Conservation (phyloP, 2,329 filamentous ascomycete genomes). For the Botrytis byssoidea region DNA sequence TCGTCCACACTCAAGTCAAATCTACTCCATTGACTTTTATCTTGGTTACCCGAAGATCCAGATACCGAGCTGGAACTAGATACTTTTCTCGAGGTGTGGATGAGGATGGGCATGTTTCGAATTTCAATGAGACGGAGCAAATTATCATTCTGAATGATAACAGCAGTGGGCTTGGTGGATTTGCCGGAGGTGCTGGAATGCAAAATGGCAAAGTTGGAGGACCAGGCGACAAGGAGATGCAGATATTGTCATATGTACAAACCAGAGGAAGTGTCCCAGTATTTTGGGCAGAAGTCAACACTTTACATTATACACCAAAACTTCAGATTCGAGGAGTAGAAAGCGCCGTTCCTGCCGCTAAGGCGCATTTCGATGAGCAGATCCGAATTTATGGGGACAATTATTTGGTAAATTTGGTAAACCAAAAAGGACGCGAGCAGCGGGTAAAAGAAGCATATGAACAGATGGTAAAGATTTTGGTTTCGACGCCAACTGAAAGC, state of each 20-base stretch:
- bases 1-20: conserved; percentile 83
- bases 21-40: conserved; percentile 78
- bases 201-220: conserved; percentile 67
- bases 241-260: conserved; percentile 92
- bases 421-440: conserved; percentile 89
- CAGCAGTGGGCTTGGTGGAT: conserved; percentile 72
- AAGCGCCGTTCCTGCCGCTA: conserved; percentile 72
- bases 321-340: conserved; percentile 85
- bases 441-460: conserved; percentile 92
- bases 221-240: conserved; percentile 67
- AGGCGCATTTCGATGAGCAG: conserved; percentile 89
- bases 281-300: conserved; percentile 96
- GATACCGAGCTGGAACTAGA: conserved; percentile 84
- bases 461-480: conserved; percentile 75
- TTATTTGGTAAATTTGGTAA: conserved; percentile 95
- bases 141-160: conserved; percentile 84
- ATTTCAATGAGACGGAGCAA: conserved; percentile 99
- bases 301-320: conserved; percentile 84
- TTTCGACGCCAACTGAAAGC: conserved; percentile 65
- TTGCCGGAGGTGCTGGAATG: conserved; percentile 72
- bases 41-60: conserved; percentile 84
- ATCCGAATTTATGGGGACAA: conserved; percentile 93
- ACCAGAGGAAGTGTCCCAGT: conserved; percentile 94
- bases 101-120: conserved; percentile 91
- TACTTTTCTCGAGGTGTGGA: conserved; percentile 96